Base-by-base conservation (phyloP, 495 filamentous ascomycete species). In the Darksidea phi region DNA sequence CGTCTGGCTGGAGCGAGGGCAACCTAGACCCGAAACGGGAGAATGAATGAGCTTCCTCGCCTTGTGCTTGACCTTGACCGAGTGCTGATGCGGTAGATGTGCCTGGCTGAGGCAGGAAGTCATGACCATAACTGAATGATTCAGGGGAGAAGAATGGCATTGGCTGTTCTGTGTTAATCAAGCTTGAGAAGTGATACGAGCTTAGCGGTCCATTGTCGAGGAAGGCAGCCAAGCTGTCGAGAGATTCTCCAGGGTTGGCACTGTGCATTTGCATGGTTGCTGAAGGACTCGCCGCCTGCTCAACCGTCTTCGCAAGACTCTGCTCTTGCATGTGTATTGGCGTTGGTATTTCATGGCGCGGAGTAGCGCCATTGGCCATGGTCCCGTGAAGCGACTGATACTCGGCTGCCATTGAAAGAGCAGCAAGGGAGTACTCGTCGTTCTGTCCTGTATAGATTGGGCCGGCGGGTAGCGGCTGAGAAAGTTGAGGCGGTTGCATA, bases 1-100 rank as follows among this genome's bases (percentile, higher is more conserved):
- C 54, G 54, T 88, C 85, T 18, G 86, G 86, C 64, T 84, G 82
- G 38, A 88, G 70, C 6, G 86, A 89, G 0, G 85, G 84, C 43
- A 88, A 79, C 41, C 87, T 78, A 1, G 86, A 89, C 0, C 86
- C 85, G 59, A 88, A 87, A 21, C 61, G 36, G 8, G 18, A 84
- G 78, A 1, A 84, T 15, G 74, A 70, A 43, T 71, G 67, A 23
- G 72, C 73, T 11, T 77, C 61, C 8, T 78, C 77, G 36, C 57
- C 67, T 21, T 68, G 61, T 23, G 13, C 12, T 25, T 73, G 69
- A 6, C 76, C 72, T 15, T 76, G 72, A 74, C 75, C 80, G 53
- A 78, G 68, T 34, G 74, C 71, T 47, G 77, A 75, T 21, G 74
- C 67, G 51, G 75, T 74, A 25, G 80, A 78, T n/a, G 73, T 68